Percentiles rank a stretch among this genome's conserved stretches.
phyloP scores from a whole-genome alignment of 129 eudicot genomes.

The Rutidosis leptorrhynchoides region DNA sequence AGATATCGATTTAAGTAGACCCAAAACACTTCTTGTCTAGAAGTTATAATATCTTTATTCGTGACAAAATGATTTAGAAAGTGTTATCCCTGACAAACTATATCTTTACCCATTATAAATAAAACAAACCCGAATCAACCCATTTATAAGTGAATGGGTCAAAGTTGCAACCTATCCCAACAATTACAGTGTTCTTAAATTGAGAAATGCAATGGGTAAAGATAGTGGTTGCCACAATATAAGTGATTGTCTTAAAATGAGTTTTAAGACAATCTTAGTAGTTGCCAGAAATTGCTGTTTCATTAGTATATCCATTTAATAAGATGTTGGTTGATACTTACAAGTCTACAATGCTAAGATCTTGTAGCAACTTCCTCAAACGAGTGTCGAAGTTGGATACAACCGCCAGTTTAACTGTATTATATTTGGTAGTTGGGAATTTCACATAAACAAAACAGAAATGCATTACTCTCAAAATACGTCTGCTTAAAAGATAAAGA shows the following conservation, averaged over 20 bases:
- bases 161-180: background rate
- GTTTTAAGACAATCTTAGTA: no score
- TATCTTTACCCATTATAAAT: no score
- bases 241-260: background rate
- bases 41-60: no score
- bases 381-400: constrained; percentile 96
- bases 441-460: constrained; percentile 10
- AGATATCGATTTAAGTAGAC: no score
- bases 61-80: no score
- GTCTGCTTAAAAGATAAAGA: constrained; percentile 25
- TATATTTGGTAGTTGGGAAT: constrained; percentile 20
- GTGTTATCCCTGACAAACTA: no score
- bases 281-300: no score
- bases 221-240: constrained; percentile 6
- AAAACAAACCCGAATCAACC: no score
- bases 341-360: constrained; percentile 71
- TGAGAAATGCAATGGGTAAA: background rate
- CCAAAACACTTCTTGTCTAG: no score
- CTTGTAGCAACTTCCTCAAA: constrained; percentile 87
- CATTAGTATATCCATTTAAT: no score
- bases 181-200: background rate
- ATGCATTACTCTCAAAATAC: constrained; percentile 1
- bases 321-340: constrained; percentile 36
- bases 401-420: constrained; percentile 93
- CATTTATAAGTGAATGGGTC: no score